Conservation (phyloP, 768 basidiomycete genomes). For the Rhodotorula toruloides region DNA sequence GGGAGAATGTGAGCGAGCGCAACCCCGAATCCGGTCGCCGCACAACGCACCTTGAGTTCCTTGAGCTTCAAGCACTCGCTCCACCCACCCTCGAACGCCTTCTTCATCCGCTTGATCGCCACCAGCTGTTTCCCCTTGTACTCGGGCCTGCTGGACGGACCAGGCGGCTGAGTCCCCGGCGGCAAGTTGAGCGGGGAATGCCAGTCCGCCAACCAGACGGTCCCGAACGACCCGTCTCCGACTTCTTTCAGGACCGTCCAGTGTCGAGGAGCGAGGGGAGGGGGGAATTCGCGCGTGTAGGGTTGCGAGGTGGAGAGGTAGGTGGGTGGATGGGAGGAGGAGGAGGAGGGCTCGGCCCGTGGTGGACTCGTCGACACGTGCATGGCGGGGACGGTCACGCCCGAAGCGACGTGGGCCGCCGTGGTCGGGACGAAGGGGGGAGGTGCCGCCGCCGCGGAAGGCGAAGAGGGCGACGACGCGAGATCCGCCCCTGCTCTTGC, state of each 20-base stretch:
- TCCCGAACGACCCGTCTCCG: conserved; percentile 97
- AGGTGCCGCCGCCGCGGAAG: no score
- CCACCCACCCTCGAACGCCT: conserved; percentile 96
- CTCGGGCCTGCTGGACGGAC: conserved; percentile 59
- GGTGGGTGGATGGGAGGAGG: not conserved
- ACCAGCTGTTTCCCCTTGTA: conserved; percentile 92
- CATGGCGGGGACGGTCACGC: no score
- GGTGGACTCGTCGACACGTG: no score
- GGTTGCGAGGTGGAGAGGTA: not conserved
- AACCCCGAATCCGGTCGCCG: no score
- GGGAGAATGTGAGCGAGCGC: not conserved
- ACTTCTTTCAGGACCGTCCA: conserved; percentile 94
- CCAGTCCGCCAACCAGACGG: conserved; percentile 99
- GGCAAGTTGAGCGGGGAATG: conserved; percentile 65
- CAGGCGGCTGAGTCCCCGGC: conserved; percentile 40
- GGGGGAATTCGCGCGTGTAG: conserved; percentile 19
- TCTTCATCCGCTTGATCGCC: conserved; percentile 97
- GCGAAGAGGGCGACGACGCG: no score
- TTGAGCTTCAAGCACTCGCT: conserved; percentile 91
- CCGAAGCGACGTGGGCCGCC: no score
- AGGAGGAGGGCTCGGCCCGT: no score
- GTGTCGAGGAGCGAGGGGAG: conserved; percentile 32
- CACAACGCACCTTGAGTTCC: conserved; percentile 86
- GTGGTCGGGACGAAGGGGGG: no score
- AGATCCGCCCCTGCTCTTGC: no score